Conservation (phyloP, 169 alveolate species). For the Ichthyophthirius multifiliis region DNA sequence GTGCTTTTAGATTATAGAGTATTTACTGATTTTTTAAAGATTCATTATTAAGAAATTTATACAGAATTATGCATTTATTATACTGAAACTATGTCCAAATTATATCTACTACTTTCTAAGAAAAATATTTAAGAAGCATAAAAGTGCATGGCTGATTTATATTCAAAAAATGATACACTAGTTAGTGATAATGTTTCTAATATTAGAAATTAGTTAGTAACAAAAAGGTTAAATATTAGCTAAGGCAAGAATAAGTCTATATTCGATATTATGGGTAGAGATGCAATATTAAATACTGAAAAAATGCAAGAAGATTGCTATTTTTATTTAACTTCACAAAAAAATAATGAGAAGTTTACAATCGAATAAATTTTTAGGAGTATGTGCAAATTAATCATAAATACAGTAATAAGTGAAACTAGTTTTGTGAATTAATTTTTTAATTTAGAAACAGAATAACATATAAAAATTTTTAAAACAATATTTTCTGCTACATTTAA, state of each 20-base stretch:
- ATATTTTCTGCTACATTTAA: slow-evolving; percentile 30
- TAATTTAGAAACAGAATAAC: slow-evolving; percentile 27
- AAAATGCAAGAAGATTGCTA: not conserved
- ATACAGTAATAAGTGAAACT: slow-evolving; percentile 20
- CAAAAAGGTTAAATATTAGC: slow-evolving; percentile 12
- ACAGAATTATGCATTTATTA: slow-evolving; percentile 34
- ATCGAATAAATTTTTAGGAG: slow-evolving; percentile 28
- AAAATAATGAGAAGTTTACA: slow-evolving; percentile 5
- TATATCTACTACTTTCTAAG: slow-evolving; percentile 9
- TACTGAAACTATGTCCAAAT: slow-evolving; percentile 28
- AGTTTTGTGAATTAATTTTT: slow-evolving; percentile 27
- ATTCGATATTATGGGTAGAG: slow-evolving; percentile 37
- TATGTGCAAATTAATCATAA: slow-evolving; percentile 13
- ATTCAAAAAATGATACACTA: slow-evolving; percentile 14
- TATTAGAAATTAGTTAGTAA: not conserved
- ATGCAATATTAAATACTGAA: slow-evolving; percentile 12
- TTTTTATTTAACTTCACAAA: not conserved
- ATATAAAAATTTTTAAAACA: slow-evolving; percentile 27
- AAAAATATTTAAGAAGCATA: slow-evolving; percentile 12
- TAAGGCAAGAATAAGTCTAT: slow-evolving; percentile 22
- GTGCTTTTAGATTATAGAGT: slow-evolving; percentile 16
- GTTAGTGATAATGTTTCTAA: slow-evolving; percentile 20
- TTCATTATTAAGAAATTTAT: slow-evolving; percentile 39
- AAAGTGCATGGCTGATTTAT: slow-evolving; percentile 19
- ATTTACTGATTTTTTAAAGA: slow-evolving; percentile 41